Conservation (phyloP, 2,329 filamentous ascomycete species). For the Aureobasidium zeae region DNA sequence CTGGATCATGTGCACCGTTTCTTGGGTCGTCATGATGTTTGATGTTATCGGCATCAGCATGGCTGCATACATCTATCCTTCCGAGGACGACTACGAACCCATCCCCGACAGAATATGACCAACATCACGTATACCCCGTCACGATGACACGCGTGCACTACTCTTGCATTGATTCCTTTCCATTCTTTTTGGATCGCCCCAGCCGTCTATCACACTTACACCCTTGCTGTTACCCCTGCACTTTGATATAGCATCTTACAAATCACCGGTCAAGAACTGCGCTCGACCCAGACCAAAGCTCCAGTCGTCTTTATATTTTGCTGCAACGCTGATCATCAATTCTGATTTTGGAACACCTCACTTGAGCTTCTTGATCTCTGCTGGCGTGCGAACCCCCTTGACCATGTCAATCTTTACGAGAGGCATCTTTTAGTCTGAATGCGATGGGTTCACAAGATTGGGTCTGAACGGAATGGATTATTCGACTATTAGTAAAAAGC, state of each 20-base stretch:
- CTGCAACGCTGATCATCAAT: slow-evolving; percentile 23
- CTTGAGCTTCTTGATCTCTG: slow-evolving; percentile 24
- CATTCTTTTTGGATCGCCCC: not conserved
- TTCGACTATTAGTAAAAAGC: no score
- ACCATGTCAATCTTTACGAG: slow-evolving; percentile 28
- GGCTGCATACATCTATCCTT: slow-evolving; percentile 61
- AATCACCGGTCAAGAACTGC: slow-evolving; percentile 25
- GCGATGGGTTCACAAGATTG: no score
- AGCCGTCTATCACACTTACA: not conserved
- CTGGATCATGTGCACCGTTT: slow-evolving; percentile 60
- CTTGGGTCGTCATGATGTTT: slow-evolving; percentile 47
- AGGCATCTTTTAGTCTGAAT: slow-evolving; percentile 21
- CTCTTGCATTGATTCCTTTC: not conserved
- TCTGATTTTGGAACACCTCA: slow-evolving; percentile 22
- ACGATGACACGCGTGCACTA: no score
- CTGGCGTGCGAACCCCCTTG: slow-evolving; percentile 21
- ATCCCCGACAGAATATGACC: slow-evolving; percentile 37
- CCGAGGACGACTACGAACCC: slow-evolving; percentile 80
- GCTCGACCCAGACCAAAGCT: slow-evolving; percentile 26
- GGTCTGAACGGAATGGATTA: no score
- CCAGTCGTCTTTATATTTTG: slow-evolving; percentile 27
- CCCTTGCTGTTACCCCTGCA: no score
- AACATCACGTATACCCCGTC: no score
- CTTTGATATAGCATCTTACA: no score
- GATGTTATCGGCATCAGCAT: slow-evolving; percentile 51